Evolutionary conservation across 1,139 yeast species (phyloP).

Genomic region (Lodderomyces beijingensis): DNA sequence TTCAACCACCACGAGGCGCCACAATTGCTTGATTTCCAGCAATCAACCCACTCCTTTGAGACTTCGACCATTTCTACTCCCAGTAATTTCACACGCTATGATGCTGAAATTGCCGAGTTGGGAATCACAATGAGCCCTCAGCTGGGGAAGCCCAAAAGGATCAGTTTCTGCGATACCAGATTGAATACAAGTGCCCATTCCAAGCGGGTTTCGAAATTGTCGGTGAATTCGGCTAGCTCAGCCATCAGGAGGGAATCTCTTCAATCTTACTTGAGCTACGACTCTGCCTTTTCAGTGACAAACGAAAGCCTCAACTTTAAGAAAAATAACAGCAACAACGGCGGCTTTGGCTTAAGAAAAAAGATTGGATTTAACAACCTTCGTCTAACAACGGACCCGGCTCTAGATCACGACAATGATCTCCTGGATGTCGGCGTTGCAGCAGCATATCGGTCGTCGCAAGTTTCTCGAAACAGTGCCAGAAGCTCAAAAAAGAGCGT

Average conservation of each 20-base stretch:
- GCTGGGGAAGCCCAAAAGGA: conserved; percentile 17
- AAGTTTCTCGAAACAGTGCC: conserved; percentile 7
- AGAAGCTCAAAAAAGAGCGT: conserved; percentile 21
- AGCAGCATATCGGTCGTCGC: conserved; percentile 15
- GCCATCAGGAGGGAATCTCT: conserved; percentile 33
- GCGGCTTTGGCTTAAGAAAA: conserved; percentile 24
- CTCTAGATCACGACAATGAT: background rate
- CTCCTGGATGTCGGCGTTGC: conserved; percentile 24
- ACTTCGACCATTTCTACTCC: conserved; percentile 35
- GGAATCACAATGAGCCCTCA: conserved; percentile 45
- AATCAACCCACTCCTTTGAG: conserved; percentile 19
- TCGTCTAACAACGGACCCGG: conserved; percentile 12
- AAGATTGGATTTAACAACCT: conserved; percentile 37
- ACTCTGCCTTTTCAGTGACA: conserved; percentile 46
- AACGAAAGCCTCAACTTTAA: conserved; percentile 19
- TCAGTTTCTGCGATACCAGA: conserved; percentile 19
- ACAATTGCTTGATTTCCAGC: conserved; percentile 15
- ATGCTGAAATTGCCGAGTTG: conserved; percentile 42
- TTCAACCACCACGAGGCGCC: conserved; percentile 1
- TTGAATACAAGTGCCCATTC: conserved; percentile 12
- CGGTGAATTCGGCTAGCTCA: conserved; percentile 17
- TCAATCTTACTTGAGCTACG: conserved; percentile 53
- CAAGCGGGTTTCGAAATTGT: conserved; percentile 20
- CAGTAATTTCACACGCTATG: conserved; percentile 38
- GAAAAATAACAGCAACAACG: background rate